Evolutionary conservation across 495 filamentous ascomycete genomes (phyloP).

Genomic region (Podospora didyma): DNA sequence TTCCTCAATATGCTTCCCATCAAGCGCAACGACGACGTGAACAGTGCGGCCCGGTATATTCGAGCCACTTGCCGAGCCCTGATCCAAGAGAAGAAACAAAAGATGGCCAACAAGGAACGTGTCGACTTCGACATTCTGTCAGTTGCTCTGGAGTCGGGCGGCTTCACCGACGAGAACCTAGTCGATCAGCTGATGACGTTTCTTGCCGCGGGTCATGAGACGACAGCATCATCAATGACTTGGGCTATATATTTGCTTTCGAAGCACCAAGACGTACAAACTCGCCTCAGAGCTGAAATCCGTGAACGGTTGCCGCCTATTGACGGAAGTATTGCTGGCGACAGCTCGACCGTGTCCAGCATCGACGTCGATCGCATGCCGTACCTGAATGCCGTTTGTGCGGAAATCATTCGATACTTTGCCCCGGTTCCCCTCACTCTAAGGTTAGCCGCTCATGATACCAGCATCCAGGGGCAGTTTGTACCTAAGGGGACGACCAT

Average conservation of each 20-base stretch:
- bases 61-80: slow-evolving; percentile 60
- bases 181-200: slow-evolving; percentile 95
- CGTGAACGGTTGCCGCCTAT: slow-evolving; percentile 60
- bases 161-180: slow-evolving; percentile 75
- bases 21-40: slow-evolving; percentile 60
- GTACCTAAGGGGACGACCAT: slow-evolving; percentile 56
- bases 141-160: slow-evolving; percentile 71
- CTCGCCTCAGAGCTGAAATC: slow-evolving; percentile 48
- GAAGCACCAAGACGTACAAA: slow-evolving; percentile 44
- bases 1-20: slow-evolving; percentile 56
- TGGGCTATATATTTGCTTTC: slow-evolving; percentile 53
- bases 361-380: slow-evolving; percentile 51
- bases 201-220: slow-evolving; percentile 86
- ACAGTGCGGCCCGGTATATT: slow-evolving; percentile 52
- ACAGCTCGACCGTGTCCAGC: slow-evolving; percentile 42
- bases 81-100: slow-evolving; percentile 63
- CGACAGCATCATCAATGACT: slow-evolving; percentile 53
- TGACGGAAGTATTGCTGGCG: slow-evolving; percentile 23
- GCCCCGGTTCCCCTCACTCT: slow-evolving; percentile 53
- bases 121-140: slow-evolving; percentile 74
- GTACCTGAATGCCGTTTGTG: slow-evolving; percentile 51
- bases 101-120: slow-evolving; percentile 49
- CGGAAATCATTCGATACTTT: slow-evolving; percentile 45
- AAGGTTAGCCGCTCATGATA: slow-evolving; percentile 60
- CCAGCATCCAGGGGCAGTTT: slow-evolving; percentile 53